A percentile compares a stretch with the other conserved stretches of the same genome.
Evolutionary conservation across 2,329 filamentous ascomycete genomes (phyloP).

Genomic region (Tolypocladium inflatum): DNA sequence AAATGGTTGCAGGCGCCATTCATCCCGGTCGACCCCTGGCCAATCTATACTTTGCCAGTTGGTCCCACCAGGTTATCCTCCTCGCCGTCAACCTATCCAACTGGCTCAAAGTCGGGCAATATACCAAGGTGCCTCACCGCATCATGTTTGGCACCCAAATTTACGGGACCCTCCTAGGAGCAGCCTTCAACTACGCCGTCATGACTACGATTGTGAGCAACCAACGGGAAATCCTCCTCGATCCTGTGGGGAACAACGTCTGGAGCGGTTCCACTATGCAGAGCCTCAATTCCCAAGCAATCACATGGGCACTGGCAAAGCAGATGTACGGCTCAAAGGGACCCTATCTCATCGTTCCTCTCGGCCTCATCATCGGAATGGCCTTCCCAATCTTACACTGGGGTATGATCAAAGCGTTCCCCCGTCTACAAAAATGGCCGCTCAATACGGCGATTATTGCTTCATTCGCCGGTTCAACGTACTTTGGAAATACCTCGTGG

Average conservation of each 20-base stretch:
- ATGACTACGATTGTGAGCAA: constrained; percentile 33
- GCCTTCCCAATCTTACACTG: constrained; percentile 25
- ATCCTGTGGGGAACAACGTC: constrained; percentile 30
- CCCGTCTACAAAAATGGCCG: neutral
- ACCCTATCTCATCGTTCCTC: constrained; percentile 25
- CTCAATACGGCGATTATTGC: constrained; percentile 19
- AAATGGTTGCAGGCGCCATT: constrained; percentile 38
- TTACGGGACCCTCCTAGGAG: constrained; percentile 28
- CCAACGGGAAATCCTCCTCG: constrained; percentile 29
- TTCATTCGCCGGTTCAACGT: constrained; percentile 28
- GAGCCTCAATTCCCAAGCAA: constrained; percentile 28
- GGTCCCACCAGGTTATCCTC: constrained; percentile 21
- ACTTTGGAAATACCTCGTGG: constrained; percentile 26
- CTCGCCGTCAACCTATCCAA: constrained; percentile 18
- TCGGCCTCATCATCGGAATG: constrained; percentile 32
- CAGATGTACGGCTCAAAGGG: constrained; percentile 30
- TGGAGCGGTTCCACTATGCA: constrained; percentile 41
- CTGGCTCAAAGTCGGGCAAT: constrained; percentile 26
- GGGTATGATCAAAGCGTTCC: constrained; percentile 20
- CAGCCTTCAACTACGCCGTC: constrained; percentile 34
- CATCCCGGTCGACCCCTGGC: constrained; percentile 28
- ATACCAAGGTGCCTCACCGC: constrained; percentile 26
- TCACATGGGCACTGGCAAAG: constrained; percentile 23
- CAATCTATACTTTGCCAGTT: constrained; percentile 32
- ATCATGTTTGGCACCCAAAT: constrained; percentile 30